Percentiles rank a stretch among this genome's conserved stretches.
These are phyloP conservation scores for Arthrobotrys musiformis DNA, from an alignment of 2,329 filamentous ascomycete species.

Conservation along the genomic window DNA sequence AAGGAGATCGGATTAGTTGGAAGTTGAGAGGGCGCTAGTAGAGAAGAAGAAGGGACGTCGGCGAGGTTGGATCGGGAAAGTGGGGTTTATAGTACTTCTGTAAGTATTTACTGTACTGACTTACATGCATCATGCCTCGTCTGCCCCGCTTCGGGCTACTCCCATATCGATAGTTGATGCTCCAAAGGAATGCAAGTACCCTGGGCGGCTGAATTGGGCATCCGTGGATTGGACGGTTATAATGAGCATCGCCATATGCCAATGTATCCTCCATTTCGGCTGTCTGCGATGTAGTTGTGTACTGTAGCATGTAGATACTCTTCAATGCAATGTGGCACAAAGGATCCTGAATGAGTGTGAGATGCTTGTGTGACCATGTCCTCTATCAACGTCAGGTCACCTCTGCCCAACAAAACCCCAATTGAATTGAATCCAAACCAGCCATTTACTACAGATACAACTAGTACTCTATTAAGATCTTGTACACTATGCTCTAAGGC, in stretches of 20 bases:
- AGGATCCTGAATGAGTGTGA: no score
- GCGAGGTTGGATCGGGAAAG: conserved; percentile 53
- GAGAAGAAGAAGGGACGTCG: conserved; percentile 17
- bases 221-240: not conserved
- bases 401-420: not conserved
- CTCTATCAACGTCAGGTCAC: no score
- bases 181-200: not conserved
- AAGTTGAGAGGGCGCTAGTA: not conserved
- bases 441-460: no score
- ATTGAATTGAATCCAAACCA: no score
- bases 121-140: not conserved
- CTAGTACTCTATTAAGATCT: no score
- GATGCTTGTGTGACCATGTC: no score
- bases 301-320: not conserved
- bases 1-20: not conserved
- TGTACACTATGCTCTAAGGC: no score
- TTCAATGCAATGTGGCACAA: no score
- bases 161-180: conserved; percentile 15
- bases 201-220: not conserved
- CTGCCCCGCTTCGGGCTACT: conserved; percentile 20
- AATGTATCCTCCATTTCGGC: not conserved
- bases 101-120: no score
- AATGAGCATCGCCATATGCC: not conserved
- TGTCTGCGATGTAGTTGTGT: not conserved
- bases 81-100: conserved; percentile 35